A percentile compares a stretch with the other conserved stretches of the same genome.
phyloP scores from a whole-genome alignment of 495 filamentous ascomycete genomes.

The Baudoinia panamericana region DNA sequence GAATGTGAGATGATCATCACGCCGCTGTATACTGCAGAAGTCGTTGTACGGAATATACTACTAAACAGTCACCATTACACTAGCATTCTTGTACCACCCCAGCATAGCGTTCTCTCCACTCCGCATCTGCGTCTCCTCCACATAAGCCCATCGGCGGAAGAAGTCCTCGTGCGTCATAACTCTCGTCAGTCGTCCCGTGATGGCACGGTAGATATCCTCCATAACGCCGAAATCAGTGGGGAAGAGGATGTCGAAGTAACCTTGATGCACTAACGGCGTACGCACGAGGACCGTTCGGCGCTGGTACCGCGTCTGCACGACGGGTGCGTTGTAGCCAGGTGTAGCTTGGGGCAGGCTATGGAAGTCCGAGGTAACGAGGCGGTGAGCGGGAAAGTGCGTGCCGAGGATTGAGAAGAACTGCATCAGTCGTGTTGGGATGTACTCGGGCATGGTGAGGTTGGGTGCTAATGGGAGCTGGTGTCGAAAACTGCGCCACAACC shows the following conservation, averaged over 20 bases:
- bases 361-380: constrained; percentile 85
- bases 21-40: no score
- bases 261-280: constrained; percentile 92
- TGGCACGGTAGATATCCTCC: constrained; percentile 77
- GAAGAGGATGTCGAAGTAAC: constrained; percentile 98
- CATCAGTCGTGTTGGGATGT: constrained; percentile 87
- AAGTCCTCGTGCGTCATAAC: constrained; percentile 85
- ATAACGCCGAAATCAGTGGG: constrained; percentile 84
- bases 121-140: constrained; percentile 75
- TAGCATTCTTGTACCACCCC: constrained; percentile 89
- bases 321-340: constrained; percentile 73
- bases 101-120: constrained; percentile 90
- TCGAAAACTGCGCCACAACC: constrained; percentile 41
- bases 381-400: constrained; percentile 74
- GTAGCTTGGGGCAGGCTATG: constrained; percentile 69
- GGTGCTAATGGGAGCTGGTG: constrained; percentile 51
- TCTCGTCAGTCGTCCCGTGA: constrained; percentile 80
- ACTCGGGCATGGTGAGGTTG: constrained; percentile 71
- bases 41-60: no score
- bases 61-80: constrained; percentile 71
- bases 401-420: constrained; percentile 88
- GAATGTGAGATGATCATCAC: no score
- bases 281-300: constrained; percentile 74
- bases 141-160: constrained; percentile 70
- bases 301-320: constrained; percentile 88